Evolutionary conservation across 179 eudicot species (phyloP).

Genomic region (Sideroxylon spinosum): DNA sequence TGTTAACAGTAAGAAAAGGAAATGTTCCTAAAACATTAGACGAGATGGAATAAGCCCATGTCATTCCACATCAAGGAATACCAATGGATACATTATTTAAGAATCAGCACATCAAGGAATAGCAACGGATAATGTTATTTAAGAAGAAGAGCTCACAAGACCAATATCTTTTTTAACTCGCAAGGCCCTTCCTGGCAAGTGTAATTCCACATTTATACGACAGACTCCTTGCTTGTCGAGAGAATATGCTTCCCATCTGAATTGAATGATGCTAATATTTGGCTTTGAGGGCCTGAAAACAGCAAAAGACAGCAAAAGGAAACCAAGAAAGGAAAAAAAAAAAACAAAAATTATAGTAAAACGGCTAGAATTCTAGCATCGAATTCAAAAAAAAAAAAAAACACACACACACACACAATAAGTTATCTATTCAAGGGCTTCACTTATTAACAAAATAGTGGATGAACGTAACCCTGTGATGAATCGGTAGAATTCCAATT

Average conservation of each 20-base stretch:
- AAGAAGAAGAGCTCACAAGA: constrained; percentile 43
- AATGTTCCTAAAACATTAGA: neutral
- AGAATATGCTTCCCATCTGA: constrained; percentile 45
- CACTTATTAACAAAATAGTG: neutral
- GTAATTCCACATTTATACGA: constrained; percentile 38
- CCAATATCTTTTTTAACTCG: constrained; percentile 27
- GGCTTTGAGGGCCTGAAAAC: constrained; percentile 31
- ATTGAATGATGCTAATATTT: constrained; percentile 40
- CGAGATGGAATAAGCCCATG: constrained; percentile 9
- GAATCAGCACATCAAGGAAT: constrained; percentile 52
- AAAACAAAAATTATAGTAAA: neutral
- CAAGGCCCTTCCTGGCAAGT: constrained; percentile 11
- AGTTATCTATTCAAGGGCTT: neutral
- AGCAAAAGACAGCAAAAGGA: neutral
- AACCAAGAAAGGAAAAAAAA: neutral
- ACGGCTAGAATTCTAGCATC: neutral
- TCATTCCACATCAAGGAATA: constrained; percentile 43
- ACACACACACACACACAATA: neutral
- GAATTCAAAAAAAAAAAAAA: neutral
- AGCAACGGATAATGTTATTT: constrained; percentile 32
- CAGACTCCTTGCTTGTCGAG: constrained; percentile 41
- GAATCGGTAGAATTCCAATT: neutral
- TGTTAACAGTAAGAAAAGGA: neutral
- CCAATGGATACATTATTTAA: constrained; percentile 34
- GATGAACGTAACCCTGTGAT: neutral